These are phyloP conservation scores for Nicotiana attenuata DNA, from an alignment of 257 asterid genomes.

Conservation along the genomic window DNA sequence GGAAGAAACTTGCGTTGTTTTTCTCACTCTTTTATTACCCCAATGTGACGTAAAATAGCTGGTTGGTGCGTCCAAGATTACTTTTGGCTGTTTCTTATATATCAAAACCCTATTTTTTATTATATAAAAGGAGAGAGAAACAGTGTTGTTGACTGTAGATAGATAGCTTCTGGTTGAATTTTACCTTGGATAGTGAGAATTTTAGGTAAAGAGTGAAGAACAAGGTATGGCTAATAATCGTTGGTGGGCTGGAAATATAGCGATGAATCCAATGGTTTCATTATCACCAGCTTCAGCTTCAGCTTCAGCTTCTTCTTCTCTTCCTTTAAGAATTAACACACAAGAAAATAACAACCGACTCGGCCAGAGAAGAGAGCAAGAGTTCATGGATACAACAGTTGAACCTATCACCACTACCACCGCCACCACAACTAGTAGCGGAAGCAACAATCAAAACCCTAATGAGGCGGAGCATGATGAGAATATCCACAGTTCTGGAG, in stretches of 20 bases:
- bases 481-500: constrained; percentile 29
- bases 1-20: constrained; percentile 11
- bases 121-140: not conserved
- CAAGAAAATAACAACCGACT: constrained; percentile 26
- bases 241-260: constrained; percentile 75
- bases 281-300: constrained; percentile 38
- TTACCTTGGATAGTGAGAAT: constrained; percentile 20
- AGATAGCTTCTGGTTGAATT: constrained; percentile 2
- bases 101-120: not conserved
- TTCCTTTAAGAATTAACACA: constrained; percentile 12
- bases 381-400: constrained; percentile 15
- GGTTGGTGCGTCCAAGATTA: constrained; percentile 15
- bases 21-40: not conserved
- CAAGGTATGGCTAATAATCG: constrained; percentile 52
- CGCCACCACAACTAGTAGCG: constrained; percentile 32
- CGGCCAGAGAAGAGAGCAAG: constrained; percentile 27
- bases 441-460: constrained; percentile 37
- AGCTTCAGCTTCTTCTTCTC: too few species aligned
- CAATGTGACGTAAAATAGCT: constrained; percentile 14
- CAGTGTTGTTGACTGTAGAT: not conserved
- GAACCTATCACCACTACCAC: not conserved
- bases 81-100: constrained; percentile 23
- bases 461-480: constrained; percentile 30
- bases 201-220: constrained; percentile 19
- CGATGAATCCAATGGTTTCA: constrained; percentile 50